A percentile compares a stretch with the other conserved stretches of the same genome.
Conservation (phyloP, 331 rosid species). For the Malus hybrid region DNA sequence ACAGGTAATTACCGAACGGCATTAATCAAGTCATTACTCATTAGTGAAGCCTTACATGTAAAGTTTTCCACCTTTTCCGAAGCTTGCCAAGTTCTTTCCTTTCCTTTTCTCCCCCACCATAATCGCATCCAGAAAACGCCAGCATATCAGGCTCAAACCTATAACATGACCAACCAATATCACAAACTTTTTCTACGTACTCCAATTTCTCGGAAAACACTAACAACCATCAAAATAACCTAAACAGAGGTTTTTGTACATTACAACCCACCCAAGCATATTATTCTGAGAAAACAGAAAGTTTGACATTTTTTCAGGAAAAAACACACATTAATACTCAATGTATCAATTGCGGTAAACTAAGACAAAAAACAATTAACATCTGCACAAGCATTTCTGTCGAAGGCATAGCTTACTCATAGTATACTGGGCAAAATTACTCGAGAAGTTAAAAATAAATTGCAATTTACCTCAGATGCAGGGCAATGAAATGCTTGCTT, state of each 20-base stretch:
- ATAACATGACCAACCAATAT: conserved; percentile 6
- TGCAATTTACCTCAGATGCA: conserved; percentile 70
- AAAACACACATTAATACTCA: neutral
- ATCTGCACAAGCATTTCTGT: neutral
- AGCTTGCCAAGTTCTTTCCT: conserved; percentile 62
- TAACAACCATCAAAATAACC: neutral
- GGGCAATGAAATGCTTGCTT: conserved; percentile 69
- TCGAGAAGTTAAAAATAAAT: neutral
- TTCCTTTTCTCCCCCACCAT: conserved; percentile 85
- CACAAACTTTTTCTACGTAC: neutral
- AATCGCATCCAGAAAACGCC: conserved; percentile 92
- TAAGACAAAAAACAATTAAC: neutral
- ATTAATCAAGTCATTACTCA: neutral
- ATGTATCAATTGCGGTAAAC: neutral
- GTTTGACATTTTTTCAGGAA: neutral
- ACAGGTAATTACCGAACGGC: neutral
- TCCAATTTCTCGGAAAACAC: neutral
- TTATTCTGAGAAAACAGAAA: neutral
- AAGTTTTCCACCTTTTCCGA: conserved; percentile 72
- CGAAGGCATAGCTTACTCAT: neutral
- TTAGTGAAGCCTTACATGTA: conserved; percentile 53
- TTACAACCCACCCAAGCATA: neutral
- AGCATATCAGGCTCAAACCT: conserved; percentile 98
- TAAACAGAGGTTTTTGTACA: neutral
- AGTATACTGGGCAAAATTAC: neutral